Base-by-base conservation (phyloP, 306 rosid species). In the Sphenostylis stenocarpa region DNA sequence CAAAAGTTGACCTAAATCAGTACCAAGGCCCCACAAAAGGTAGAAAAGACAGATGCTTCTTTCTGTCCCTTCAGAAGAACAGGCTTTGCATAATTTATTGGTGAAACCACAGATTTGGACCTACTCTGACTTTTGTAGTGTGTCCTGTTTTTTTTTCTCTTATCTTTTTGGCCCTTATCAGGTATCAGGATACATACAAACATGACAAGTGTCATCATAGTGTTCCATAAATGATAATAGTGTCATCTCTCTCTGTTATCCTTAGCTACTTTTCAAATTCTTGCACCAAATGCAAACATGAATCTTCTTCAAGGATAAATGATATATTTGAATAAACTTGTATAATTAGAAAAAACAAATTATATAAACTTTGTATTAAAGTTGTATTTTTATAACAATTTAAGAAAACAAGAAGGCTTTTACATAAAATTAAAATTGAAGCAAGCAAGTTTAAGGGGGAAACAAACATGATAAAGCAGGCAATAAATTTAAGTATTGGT, bases 401-500 rank as follows among this genome's bases (percentile, higher is more conserved):
- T 52, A 55, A 24, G 31, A 21, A 9, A 53, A 19, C 12, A 52
- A 1, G 7, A 53, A 13, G 31, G n/a, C 15, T 26, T n/a, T n/a
- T 38, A 44, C 34, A 52, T 66, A 24, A 67, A 34, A 77, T 13
- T 23, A 66, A 3, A 48, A 48, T 19, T 73, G 19, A 60, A 31
- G 53, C 10, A n/a, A 12, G 43, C 12, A 58, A 16, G 14, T 7
- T 17, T 45, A 11, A 33, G 74, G 10, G 23, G n/a, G 23, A 29
- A 45, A 33, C 33, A 24, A 70, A 8, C 14, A 80, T 26, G 43
- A 76, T 39, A 7, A 58, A 16, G 55, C 17, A 61, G 39, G 39
- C 39, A 53, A 62, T 53, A 31, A 71, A 62, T 39, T 28, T 43
- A 76, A 83, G 43, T 33, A 56, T 60, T 55, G 3, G 3, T 73